Evolutionary conservation across 2,329 filamentous ascomycete genomes (phyloP).

Genomic region (Neodidymelliopsis sp.): DNA sequence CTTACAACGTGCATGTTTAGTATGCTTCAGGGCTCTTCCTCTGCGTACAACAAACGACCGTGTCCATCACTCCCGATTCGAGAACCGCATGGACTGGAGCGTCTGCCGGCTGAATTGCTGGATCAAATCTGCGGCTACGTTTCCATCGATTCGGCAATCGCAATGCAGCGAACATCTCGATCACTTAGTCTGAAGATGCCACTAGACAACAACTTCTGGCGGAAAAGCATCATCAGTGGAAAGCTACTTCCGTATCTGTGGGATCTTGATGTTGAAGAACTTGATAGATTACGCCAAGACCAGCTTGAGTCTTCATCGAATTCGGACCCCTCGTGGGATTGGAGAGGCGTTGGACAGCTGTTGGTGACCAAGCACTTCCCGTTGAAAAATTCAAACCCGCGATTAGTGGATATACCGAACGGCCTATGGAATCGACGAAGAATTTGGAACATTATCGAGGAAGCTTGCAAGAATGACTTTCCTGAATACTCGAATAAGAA

Average conservation of each 20-base stretch:
- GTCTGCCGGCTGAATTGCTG: constrained; percentile 9
- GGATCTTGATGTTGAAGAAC: constrained; percentile 29
- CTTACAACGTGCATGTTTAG: constrained; percentile 18
- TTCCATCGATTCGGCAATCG: constrained; percentile 21
- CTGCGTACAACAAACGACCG: background rate
- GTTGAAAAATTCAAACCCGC: constrained; percentile 15
- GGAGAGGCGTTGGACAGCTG: constrained; percentile 25
- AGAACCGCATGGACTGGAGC: background rate
- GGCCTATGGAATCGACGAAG: constrained; percentile 38
- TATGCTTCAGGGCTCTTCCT: constrained; percentile 20
- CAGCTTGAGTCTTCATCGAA: background rate
- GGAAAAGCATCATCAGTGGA: constrained; percentile 27
- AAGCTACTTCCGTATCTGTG: constrained; percentile 34
- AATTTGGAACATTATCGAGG: constrained; percentile 35
- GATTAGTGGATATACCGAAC: constrained; percentile 21
- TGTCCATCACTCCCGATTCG: background rate
- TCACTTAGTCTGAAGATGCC: constrained; percentile 25
- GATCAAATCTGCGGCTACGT: constrained; percentile 18
- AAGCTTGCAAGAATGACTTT: constrained; percentile 14
- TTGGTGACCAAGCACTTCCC: constrained; percentile 26
- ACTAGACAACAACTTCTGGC: constrained; percentile 38
- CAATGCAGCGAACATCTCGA: constrained; percentile 30
- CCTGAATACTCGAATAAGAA: background rate
- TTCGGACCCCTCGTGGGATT: constrained; percentile 22
- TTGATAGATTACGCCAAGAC: constrained; percentile 12